phyloP scores from a whole-genome alignment of 768 basidiomycete genomes.

The Podaxis sp. region DNA sequence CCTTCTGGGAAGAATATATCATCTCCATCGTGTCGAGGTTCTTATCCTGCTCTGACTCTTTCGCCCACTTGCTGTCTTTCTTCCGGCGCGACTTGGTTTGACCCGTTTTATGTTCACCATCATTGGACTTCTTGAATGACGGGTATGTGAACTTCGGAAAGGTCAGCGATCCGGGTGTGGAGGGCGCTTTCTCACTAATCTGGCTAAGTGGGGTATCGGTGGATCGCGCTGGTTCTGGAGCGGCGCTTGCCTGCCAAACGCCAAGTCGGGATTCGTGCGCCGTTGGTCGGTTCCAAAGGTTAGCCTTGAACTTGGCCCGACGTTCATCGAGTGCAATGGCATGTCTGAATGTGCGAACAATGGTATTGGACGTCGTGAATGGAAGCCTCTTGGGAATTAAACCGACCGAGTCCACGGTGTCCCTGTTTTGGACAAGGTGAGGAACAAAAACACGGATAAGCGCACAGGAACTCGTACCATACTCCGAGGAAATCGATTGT shows the following conservation, averaged over 20 bases:
- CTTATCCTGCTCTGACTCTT: conserved; percentile 24
- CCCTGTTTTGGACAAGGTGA: conserved; percentile 37
- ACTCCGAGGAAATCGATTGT: conserved; percentile 59
- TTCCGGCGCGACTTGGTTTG: neutral
- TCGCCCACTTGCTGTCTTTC: conserved; percentile 1
- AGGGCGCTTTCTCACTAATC: conserved; percentile 1
- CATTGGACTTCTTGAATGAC: neutral
- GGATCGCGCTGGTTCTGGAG: neutral
- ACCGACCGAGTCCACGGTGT: conserved; percentile 67
- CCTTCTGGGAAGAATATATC: conserved; percentile 26
- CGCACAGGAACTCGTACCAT: conserved; percentile 32
- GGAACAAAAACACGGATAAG: neutral
- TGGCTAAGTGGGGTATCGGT: neutral
- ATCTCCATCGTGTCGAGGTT: conserved; percentile 29
- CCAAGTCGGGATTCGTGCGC: conserved; percentile 27
- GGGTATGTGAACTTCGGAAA: neutral
- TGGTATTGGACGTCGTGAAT: conserved; percentile 54
- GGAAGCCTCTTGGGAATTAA: conserved; percentile 52
- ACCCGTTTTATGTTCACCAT: neutral
- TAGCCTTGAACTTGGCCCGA: conserved; percentile 57
- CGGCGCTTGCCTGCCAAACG: neutral
- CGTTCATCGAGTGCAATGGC: conserved; percentile 65
- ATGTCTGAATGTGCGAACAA: conserved; percentile 60
- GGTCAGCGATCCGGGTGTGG: neutral
- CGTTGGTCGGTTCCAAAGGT: conserved; percentile 43